Evolutionary conservation across 139 green algal genomes (phyloP).

Genomic region (Ulvella scutata): DNA sequence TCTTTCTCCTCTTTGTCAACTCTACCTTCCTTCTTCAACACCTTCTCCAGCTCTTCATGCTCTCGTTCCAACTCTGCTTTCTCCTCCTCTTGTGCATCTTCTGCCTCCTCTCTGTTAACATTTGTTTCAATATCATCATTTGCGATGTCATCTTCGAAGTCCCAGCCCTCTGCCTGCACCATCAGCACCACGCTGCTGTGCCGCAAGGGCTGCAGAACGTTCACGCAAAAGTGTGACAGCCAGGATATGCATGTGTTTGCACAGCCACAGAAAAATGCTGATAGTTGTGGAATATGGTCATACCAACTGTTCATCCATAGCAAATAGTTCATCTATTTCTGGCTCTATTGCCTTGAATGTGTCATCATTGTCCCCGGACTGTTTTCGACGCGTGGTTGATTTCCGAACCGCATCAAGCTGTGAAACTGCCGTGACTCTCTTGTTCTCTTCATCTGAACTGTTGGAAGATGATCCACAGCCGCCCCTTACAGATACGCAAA

Average conservation of each 20-base stretch:
- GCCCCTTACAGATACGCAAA: no score
- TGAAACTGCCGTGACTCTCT: neutral
- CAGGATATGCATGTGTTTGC: no score
- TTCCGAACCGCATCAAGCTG: neutral
- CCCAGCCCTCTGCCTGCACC: neutral
- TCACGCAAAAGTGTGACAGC: no score
- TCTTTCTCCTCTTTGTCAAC: neutral
- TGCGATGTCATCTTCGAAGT: neutral
- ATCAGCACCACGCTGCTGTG: no score
- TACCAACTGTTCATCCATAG: neutral
- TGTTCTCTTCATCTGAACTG: neutral
- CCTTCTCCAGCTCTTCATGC: neutral
- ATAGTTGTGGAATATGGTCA: no score
- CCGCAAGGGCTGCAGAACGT: no score
- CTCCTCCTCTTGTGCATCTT: neutral
- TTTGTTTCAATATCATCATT: neutral
- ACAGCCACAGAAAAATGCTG: no score
- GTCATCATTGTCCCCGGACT: neutral
- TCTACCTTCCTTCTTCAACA: neutral
- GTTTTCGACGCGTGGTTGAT: neutral
- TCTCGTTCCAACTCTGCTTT: neutral
- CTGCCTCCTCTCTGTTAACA: neutral
- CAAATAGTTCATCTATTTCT: neutral
- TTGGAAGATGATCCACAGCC: no score
- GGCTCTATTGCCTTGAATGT: neutral